Base-by-base conservation (phyloP, 768 basidiomycete species). In the Pulveroboletus ravenelii region DNA sequence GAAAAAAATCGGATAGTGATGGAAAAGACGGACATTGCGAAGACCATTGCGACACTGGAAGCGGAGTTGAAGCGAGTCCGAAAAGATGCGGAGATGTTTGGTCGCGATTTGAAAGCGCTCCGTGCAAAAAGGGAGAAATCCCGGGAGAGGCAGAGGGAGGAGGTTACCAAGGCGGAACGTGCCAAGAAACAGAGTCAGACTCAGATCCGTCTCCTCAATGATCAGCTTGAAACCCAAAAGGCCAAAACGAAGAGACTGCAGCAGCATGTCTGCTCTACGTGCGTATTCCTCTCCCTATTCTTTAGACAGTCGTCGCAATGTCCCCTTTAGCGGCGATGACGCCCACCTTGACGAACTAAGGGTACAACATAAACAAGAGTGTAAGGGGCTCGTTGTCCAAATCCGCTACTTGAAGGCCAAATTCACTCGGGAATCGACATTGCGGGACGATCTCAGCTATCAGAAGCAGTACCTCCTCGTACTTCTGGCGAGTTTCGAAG, bases 361-460 rank as follows among this genome's bases (percentile, higher is more conserved):
- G 56, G 58, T 70, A 3, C 84, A 82, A 65, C 90, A 93, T 63
- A 89, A 87, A 55, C 80, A 82, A 54, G 93, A 97, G 64, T 87
- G 88, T 73, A 93, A 93, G 63, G 91, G 92, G 9, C 73, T 97
- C 17, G 83, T 98, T 43, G 81, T 90, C 8, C 92, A 96, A 66
- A 92, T 96, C 51, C 79, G 78, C 37, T 97, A 96, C 69, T 76
- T 98, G 58, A 95, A 98, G 66, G 87, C 88, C 48, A 92, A 91
- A 63, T 94, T 85, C 68, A 87, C 81, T 3, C 79, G 95, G 23
- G 96, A 99, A 70, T 80, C 84, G 10, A 75, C 77, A 1, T 80
- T 96, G 74, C 80, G 95, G 31, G 75, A 74, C 51, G 84, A 84
- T 58, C 74, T 97, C 40, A 74, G 77, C 14, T 84, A 92, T 61